phyloP scores from a whole-genome alignment of 2,329 filamentous ascomycete genomes.

The Dryadomyces sulphureus region DNA sequence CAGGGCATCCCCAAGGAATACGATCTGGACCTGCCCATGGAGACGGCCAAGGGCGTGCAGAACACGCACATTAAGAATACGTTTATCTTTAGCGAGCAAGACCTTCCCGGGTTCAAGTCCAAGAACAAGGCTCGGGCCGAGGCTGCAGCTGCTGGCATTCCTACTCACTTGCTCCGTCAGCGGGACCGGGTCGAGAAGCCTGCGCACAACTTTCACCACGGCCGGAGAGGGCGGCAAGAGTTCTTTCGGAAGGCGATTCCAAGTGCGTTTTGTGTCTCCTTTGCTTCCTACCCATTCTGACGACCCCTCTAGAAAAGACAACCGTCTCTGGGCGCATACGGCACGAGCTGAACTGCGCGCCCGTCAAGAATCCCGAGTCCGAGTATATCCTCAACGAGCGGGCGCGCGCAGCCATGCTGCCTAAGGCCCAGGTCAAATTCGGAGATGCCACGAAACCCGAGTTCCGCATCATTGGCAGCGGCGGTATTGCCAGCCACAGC shows the following conservation, averaged over 20 bases:
- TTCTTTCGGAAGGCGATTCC: constrained; percentile 61
- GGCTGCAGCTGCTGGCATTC: constrained; percentile 42
- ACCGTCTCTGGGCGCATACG: constrained; percentile 56
- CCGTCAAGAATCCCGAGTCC: constrained; percentile 57
- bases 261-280: constrained; percentile 30
- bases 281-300: background rate
- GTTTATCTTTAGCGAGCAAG: constrained; percentile 86
- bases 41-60: constrained; percentile 16
- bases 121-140: constrained; percentile 42
- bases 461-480: constrained; percentile 40
- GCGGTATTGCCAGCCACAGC: constrained; percentile 30
- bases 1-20: constrained; percentile 77
- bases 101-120: constrained; percentile 62
- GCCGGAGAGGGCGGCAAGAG: constrained; percentile 22
- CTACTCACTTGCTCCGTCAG: constrained; percentile 34
- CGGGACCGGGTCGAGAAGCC: constrained; percentile 28
- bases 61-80: constrained; percentile 60
- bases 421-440: constrained; percentile 40
- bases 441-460: constrained; percentile 34
- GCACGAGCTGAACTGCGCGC: constrained; percentile 63
- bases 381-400: constrained; percentile 43
- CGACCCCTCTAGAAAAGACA: constrained; percentile 50
- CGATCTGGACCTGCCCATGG: constrained; percentile 55
- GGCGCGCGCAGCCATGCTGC: constrained; percentile 44
- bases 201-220: constrained; percentile 18